Evolutionary conservation across 106 monocot species (phyloP).

Genomic region (Dendrobium catenatum): DNA sequence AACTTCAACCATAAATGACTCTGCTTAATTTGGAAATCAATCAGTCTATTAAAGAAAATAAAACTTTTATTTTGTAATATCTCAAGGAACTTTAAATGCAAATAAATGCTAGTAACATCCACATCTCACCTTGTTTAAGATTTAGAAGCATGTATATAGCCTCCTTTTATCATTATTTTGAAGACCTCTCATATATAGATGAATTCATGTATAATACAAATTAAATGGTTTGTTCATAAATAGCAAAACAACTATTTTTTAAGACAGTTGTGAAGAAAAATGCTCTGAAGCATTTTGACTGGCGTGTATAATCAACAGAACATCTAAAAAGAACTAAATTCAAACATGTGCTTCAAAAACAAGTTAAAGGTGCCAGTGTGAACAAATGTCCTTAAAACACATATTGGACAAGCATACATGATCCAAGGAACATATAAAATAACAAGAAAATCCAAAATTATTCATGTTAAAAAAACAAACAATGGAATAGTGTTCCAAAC

Average conservation of each 20-base stretch:
- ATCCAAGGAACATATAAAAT: constrained; percentile 2
- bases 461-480: not conserved
- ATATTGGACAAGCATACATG: not conserved
- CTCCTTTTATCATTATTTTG: not conserved
- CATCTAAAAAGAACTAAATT: not conserved
- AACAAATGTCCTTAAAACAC: not conserved
- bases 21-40: not conserved
- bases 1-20: not conserved
- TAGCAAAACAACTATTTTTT: not conserved
- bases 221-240: no score
- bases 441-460: constrained; percentile 2
- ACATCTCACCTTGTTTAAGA: not conserved
- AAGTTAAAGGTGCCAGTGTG: not conserved
- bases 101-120: not conserved
- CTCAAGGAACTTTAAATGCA: not conserved
- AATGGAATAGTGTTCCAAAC: not conserved
- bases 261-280: not conserved
- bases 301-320: not conserved
- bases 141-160: not conserved
- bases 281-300: not conserved
- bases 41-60: not conserved
- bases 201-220: not conserved
- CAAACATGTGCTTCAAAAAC: not conserved
- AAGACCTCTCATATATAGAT: not conserved
- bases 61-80: not conserved